These are phyloP conservation scores for Rhodofomes roseus DNA, from an alignment of 1,284 basidiomycete genomes.

Conservation along the genomic window DNA sequence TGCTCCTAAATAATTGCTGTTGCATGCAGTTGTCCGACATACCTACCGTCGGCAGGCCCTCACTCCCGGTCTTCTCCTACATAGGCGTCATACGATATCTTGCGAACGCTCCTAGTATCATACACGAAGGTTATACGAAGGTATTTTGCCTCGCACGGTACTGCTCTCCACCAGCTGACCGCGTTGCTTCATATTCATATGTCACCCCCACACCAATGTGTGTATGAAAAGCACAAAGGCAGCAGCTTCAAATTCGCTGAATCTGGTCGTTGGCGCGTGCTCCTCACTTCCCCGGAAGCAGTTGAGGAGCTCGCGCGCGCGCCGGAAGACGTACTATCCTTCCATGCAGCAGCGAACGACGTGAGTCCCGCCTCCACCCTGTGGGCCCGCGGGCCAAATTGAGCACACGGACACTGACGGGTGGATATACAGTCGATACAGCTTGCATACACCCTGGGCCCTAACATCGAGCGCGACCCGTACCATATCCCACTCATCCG, in stretches of 20 bases:
- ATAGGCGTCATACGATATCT: background rate
- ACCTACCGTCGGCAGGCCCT: background rate
- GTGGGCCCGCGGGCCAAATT: no score
- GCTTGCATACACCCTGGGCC: constrained; percentile 5
- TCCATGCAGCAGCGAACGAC: background rate
- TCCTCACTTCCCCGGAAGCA: constrained; percentile 23
- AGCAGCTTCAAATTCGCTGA: constrained; percentile 26
- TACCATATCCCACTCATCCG: background rate
- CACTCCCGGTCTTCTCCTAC: background rate
- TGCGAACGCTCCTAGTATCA: constrained; percentile 13
- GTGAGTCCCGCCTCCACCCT: background rate
- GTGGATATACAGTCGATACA: background rate
- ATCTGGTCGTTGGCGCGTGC: constrained; percentile 28
- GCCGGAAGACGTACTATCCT: background rate
- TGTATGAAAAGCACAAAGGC: constrained; percentile 13
- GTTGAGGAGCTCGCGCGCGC: background rate
- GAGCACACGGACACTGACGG: no score
- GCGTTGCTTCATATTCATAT: background rate
- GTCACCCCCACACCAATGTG: constrained; percentile 15
- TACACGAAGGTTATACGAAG: constrained; percentile 36
- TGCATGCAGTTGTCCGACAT: background rate
- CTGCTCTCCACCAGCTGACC: background rate
- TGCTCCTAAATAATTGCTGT: no score
- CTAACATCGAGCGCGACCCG: background rate
- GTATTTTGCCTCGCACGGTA: constrained; percentile 15